Base-by-base conservation (phyloP, 2,329 filamentous ascomycete species). In the Septoria petroselini region DNA sequence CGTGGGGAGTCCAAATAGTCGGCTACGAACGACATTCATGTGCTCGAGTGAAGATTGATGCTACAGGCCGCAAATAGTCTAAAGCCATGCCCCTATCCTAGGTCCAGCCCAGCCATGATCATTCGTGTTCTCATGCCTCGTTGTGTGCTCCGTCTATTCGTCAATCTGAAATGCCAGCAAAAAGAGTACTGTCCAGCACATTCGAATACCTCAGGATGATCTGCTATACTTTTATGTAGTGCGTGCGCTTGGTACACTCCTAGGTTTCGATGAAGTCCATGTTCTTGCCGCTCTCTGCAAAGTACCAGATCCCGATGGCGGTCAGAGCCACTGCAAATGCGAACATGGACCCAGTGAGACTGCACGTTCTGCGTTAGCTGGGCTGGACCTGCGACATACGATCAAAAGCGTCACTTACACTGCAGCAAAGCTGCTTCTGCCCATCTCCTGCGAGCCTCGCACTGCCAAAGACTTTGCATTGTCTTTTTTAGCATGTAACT, bases 401-500 rank as follows among this genome's bases (percentile, higher is more conserved):
- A n/a, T n/a, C n/a, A 9, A 25, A 6, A 19, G 4, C 4, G 7
- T n/a, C 31, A 46, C 45, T 34, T 45, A 53, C 50, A 46, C 41
- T 1, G 34, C 38, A 12, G 45, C 27, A 29, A 40, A 46, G 19
- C 38, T 41, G 6, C 29, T 41, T 17, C 27, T 47, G 34, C 35
- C 35, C 11, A 47, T 15, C 27, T 40, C 40, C 19, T 53, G 31
- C 7, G 15, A 18, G 8, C 41, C 39, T 37, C 48, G 45, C 29
- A 45, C 25, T 21, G 33, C 41, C 9, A 38, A 34, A 29, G 27
- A 39, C 27, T 71, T 40, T 29, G 19, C 45, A 27, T 46, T 46
- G 19, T 53, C 51, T 14, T 44, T 52, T 23, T 30, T 48, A 23
- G 38, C 51, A 37, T 51, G 31, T 29, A 44, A 40, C 21, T 53